Conservation (phyloP, 257 asterid genomes). For the Solanum infundibuliforme region DNA sequence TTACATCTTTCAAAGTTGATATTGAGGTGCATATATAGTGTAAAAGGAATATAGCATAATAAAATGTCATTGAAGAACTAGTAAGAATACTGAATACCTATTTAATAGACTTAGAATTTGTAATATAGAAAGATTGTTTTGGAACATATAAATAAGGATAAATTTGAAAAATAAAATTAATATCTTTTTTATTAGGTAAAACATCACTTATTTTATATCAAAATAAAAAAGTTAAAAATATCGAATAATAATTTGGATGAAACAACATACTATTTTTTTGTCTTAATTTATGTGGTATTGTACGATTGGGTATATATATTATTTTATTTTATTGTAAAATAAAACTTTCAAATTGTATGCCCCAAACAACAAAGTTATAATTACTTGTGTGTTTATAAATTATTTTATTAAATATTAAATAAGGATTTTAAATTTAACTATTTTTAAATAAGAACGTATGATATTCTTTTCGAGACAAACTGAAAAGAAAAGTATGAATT, state of each 20-base stretch:
- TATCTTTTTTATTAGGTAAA: not conserved
- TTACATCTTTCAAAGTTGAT: not conserved
- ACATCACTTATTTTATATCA: not conserved
- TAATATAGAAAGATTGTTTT: not conserved
- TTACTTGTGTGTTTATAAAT: not conserved
- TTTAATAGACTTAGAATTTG: not conserved
- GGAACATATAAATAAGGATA: not conserved
- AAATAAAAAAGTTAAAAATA: too few species aligned
- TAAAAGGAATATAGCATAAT: not conserved
- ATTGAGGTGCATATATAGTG: not conserved
- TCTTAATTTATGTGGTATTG: not conserved
- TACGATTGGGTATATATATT: not conserved
- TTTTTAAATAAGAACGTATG: too few species aligned
- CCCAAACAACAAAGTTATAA: not conserved
- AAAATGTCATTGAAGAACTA: not conserved
- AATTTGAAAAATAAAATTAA: not conserved
- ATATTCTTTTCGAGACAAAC: not conserved
- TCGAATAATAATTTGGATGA: not conserved
- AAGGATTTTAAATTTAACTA: too few species aligned
- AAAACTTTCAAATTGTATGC: not conserved
- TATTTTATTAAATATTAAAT: too few species aligned
- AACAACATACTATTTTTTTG: not conserved
- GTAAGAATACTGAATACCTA: not conserved
- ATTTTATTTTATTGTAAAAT: too few species aligned
- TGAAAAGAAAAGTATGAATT: too few species aligned